Base-by-base conservation (phyloP, 495 filamentous ascomycete genomes). In the Neurospora sp. region DNA sequence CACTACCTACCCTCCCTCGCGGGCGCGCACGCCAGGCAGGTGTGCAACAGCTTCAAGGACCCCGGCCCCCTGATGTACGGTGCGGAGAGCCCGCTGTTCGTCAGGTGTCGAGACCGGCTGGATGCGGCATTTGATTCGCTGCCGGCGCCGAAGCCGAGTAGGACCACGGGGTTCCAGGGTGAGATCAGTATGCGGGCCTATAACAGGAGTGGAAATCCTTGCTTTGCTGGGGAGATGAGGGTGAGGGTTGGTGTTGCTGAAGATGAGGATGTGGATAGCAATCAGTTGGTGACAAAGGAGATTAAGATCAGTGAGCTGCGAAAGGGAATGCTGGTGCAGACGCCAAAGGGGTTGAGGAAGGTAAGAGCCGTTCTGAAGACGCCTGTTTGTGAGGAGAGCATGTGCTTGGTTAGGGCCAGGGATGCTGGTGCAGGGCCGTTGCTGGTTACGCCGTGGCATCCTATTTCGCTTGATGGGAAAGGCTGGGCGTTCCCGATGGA, bases 31-130 rank as follows among this genome's bases (percentile, higher is more conserved):
- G 75, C 78, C 9, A 78, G 80, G n/a, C 85, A 86, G 75, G 71
- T 80, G 70, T 84, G 84, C 72, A 85, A 85, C 72, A 79, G 80
- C 9, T 86, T 85, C 81, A 84, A 84, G 73, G 85, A 86, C 69
- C 76, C 82, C 2, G 84, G 84, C 18, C 84, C 84, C 20, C 76
- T 83, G 37, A 79, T 77, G 74, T 86, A 84, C 71, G 82, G 84
- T 42, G 11, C 20, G 5, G 39, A 75, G 5, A 83, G 82, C 72
- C 75, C 74, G 23, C 78, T 85, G 39, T 86, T 86, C 72, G 40
- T 71, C 11, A 38, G 16, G 31, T 85, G 81, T 69, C 75, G 84
- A n/a, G 79, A 84, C 40, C 14, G 54, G 7, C 77, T 86, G 8
- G 81, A 85, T 40, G 70, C 46, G 20, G 78, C 80, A 3, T 86